phyloP scores from a whole-genome alignment of 306 rosid genomes.

The Quercus alba region DNA sequence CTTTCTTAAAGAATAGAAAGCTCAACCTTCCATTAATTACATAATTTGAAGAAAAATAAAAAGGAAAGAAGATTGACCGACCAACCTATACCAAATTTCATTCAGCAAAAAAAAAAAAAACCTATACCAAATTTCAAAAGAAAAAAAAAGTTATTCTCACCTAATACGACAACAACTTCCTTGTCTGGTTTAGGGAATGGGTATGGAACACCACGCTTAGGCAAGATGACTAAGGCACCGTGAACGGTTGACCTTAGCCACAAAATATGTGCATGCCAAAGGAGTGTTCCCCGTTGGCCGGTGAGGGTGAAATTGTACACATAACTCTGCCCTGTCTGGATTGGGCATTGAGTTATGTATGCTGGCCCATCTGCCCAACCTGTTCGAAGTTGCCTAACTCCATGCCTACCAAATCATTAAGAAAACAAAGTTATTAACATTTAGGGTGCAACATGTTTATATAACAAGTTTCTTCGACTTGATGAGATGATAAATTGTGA shows the following conservation, averaged over 20 bases:
- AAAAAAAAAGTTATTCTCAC: conserved; percentile 24
- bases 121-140: no score
- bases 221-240: conserved; percentile 80
- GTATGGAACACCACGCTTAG: conserved; percentile 82
- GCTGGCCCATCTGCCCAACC: conserved; percentile 98
- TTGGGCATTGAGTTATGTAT: conserved; percentile 84
- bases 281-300: conserved; percentile 90
- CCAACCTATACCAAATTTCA: no score
- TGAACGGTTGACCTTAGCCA: conserved; percentile 91
- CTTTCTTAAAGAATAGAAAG: no score
- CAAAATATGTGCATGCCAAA: conserved; percentile 83
- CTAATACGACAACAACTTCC: conserved; percentile 68
- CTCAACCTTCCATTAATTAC: no score
- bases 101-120: no score
- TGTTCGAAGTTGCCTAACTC: conserved; percentile 67
- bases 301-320: conserved; percentile 82
- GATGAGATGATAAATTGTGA: no score
- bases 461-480: no score
- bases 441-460: not conserved
- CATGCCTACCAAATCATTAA: conserved; percentile 56
- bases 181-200: conserved; percentile 81
- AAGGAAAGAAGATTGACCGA: no score
- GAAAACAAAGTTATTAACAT: not conserved
- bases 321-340: conserved; percentile 58
- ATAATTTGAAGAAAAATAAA: no score